These are phyloP conservation scores for Aureobasidium zeae DNA, from an alignment of 2,329 filamentous ascomycete species.

Conservation along the genomic window DNA sequence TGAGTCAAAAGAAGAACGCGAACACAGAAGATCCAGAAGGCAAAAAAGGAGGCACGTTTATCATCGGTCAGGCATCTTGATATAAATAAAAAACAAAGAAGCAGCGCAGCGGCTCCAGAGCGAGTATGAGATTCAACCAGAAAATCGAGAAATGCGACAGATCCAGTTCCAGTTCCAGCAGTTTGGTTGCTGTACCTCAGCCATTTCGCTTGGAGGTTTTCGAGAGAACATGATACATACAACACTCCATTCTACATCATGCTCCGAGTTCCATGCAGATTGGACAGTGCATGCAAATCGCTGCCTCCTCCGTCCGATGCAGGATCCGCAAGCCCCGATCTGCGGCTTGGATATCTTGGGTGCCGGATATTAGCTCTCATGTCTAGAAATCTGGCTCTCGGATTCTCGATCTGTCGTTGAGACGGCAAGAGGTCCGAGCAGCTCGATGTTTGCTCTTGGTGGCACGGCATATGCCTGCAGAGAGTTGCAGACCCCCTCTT, in stretches of 20 bases:
- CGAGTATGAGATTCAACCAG: slow-evolving; percentile 4
- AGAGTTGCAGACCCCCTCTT: neutral
- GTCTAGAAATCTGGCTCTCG: slow-evolving; percentile 9
- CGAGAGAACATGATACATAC: neutral
- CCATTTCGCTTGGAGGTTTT: neutral
- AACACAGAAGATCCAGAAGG: neutral
- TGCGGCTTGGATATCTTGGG: neutral
- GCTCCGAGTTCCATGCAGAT: slow-evolving; percentile 1
- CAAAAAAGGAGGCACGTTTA: no score
- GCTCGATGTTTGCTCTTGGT: slow-evolving; percentile 5
- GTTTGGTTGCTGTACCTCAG: neutral
- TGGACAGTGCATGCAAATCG: slow-evolving; percentile 1
- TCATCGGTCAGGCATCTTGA: no score
- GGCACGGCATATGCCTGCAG: slow-evolving; percentile 2
- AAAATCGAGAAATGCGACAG: slow-evolving; percentile 1
- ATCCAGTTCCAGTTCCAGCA: slow-evolving; percentile 9
- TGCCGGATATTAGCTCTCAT: neutral
- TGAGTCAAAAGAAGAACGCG: slow-evolving; percentile 1
- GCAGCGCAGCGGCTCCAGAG: neutral
- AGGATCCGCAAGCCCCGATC: slow-evolving; percentile 3
- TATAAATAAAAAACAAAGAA: neutral
- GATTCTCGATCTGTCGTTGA: slow-evolving; percentile 9
- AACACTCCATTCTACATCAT: neutral
- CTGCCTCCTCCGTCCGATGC: neutral
- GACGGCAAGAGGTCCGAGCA: neutral